Base-by-base conservation (phyloP, 768 basidiomycete genomes). In the Gymnopilus junonius region DNA sequence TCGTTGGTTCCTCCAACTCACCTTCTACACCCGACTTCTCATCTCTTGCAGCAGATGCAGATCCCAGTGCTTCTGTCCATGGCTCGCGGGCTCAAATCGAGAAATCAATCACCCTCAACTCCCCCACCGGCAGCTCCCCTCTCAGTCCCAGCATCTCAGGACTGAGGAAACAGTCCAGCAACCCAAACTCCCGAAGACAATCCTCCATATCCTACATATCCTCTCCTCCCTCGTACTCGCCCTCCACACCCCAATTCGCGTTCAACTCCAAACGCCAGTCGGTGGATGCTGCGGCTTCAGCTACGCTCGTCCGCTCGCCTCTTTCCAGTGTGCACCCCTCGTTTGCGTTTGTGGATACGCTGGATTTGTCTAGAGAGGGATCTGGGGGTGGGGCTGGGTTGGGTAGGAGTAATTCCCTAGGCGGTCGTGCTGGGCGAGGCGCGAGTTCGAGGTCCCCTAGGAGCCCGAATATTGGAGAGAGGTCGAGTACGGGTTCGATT, bases 181-280 rank as follows among this genome's bases (percentile, higher is more conserved):
- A 35, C 57, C 66, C 59, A 21, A 62, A 66, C n/a, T 58, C 74
- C 35, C 78, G 82, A 37, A 77, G 83, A 37, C 82, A 85, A 67
- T 85, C 86, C 12, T 84, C 85, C 1, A 87, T 88, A 46, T 83
- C 83, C 2, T 87, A 87, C 62, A 75, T 77, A 64, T 71, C 78
- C 35, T 68, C 72, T 17, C 66, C 74, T 35, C 50, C 64, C 46
- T 71, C 77, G 29, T 53, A 62, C 29, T 61, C 62, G 17, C 61
- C 39, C 20, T 59, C 61, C 27, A 48, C 54, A 4, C 20, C 48
- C 29, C 48, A 59, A 31, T 25, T 51, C 59, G 56, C 40, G 40
- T 63, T 54, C 58, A 59, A 59, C 55, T 54, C 42, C 64, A 25
- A 55, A 27, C 7, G 21, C 3, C n/a, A 23, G 17, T 39, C 34